Evolutionary conservation across 305 asterid genomes (phyloP), one percentile per base, ranked within the genome.

Genomic region (Petunia hybrid): DNA sequence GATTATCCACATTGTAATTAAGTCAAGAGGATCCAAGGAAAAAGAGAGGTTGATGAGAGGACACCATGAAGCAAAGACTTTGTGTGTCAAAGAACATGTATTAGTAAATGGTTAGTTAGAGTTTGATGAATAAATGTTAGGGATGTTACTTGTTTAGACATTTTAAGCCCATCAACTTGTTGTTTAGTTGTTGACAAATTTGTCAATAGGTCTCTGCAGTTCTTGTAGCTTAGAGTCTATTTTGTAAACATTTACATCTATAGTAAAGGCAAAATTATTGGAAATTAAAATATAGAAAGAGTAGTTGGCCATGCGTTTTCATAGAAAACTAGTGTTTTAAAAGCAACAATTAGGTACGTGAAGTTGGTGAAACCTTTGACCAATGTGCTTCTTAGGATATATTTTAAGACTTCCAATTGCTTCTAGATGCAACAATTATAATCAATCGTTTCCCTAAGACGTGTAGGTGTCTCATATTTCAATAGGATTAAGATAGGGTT

Each of bases 311-410:
- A 5, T 68, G 65, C 57, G 12, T 13, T 82, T 60, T 82, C 65
- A 77, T 67, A 55, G n/a, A 81, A 38, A 62, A 9, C 22, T 61
- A 13, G 8, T 6, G 36, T 75, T 59, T 74, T 43, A 16, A n/a
- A 42, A 43, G 53, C 55, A 63, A 38, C 3, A 70, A 71, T 48
- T 41, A 45, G n/a, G 48, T 56, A 46, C 53, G 12, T 36, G 69
- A 51, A 51, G 68, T 81, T 51, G 80, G 77, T 63, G 80, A 81
- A 76, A 53, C 0, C 51, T 7, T 22, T 60, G 61, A 75, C 57
- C 1, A 39, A 71, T 71, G 43, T 39, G 73, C 13, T 67, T 55
- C 73, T 67, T 35, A 38, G 31, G 74, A 10, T 67, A 43, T 62
- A 70, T 63, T 48, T 16, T 46, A 9, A 45, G 38, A 31, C 60